Evolutionary conservation across 495 filamentous ascomycete genomes (phyloP).

Genomic region (Tuber brumale): DNA sequence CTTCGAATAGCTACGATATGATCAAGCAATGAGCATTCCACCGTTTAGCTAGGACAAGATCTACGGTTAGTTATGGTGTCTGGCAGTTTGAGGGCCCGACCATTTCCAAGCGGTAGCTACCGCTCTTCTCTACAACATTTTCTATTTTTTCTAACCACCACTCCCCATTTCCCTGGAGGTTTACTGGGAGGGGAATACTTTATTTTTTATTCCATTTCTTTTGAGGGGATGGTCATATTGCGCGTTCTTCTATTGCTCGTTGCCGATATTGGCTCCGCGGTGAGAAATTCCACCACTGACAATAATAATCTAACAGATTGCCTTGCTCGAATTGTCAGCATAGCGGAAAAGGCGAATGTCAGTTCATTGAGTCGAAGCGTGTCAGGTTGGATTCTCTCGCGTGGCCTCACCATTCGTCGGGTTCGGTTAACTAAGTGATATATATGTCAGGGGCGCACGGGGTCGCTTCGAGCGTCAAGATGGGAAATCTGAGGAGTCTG

Average conservation of each 20-base stretch:
- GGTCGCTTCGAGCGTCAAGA: constrained; percentile 29
- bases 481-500: constrained; percentile 6
- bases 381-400: constrained; percentile 13
- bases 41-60: not conserved
- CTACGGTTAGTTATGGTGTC: not conserved
- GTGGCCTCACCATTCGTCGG: not conserved
- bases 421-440: not conserved
- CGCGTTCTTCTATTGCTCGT: not conserved
- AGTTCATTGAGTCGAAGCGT: constrained; percentile 27
- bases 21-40: not conserved
- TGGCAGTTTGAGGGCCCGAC: not conserved
- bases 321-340: constrained; percentile 29
- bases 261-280: not conserved
- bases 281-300: not conserved
- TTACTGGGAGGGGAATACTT: too few relatives aligned
- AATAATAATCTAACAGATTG: constrained; percentile 6
- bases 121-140: not conserved
- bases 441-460: constrained; percentile 17
- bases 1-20: not conserved
- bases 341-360: constrained; percentile 23
- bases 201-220: not conserved
- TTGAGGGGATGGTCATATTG: not conserved
- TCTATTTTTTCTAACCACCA: too few relatives aligned
- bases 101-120: not conserved
- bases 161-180: too few relatives aligned